Base-by-base conservation (phyloP, 352 stramenopile species). In the Phytophthora sojae region DNA sequence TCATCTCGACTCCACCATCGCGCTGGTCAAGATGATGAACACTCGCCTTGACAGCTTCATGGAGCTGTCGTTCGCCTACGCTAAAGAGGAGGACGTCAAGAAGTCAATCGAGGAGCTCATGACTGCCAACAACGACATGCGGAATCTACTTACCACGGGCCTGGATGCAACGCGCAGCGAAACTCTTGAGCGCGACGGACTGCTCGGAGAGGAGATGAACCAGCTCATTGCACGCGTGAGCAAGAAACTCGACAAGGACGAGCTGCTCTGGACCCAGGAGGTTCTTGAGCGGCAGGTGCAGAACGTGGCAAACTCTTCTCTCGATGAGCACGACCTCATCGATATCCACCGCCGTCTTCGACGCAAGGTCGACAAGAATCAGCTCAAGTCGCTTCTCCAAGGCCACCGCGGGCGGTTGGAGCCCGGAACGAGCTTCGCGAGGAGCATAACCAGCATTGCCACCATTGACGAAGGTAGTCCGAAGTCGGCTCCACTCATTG, bases 221-320 rank as follows among this genome's bases (percentile, higher is more conserved):
- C 85, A 94, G 44, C 72, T 94, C 15, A 81, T 86, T 19, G 75
- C 75, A 7, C 84, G 84, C 6, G 81, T 94, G 30, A 88, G 82
- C 56, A 92, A 89, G 66, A 93, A 93, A 42, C 71, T 90, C 2
- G 86, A 94, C 67, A 91, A 92, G 65, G 84, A 91, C 58, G 82
- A 94, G 29, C 71, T 94, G 35, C 72, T 92, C 4, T 94, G 86
- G 86, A 94, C 86, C 0, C 84, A 91, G 51, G 83, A 91, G 44
- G 78, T 92, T 17, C 68, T 92, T 2, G 83, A 92, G 57, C 71
- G 83, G 12, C 77, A 92, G 67, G 75, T 92, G 9, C 78, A 91
- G 26, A 89, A 79, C 35, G 78, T 94, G 25, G 86, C 86, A 11
- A 94, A 92, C 58, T 66, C 71, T 3, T 88, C 83, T 1, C 68